phyloP scores from a whole-genome alignment of 768 basidiomycete genomes.

The Hygrophorus russula region DNA sequence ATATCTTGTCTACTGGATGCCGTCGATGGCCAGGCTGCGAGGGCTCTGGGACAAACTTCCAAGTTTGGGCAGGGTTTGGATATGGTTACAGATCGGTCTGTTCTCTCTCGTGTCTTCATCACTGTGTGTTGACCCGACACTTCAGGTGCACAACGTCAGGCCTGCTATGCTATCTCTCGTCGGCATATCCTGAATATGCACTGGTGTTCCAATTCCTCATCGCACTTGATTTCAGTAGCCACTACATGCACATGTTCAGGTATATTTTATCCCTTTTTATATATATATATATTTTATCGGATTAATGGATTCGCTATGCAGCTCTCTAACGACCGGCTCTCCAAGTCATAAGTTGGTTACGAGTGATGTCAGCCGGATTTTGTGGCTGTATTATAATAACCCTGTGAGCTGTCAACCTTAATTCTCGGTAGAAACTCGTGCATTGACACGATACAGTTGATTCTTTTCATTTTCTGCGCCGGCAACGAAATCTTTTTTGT shows the following conservation, averaged over 20 bases:
- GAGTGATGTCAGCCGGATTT: constrained; percentile 84
- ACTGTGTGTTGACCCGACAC: neutral
- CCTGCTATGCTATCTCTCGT: constrained; percentile 86
- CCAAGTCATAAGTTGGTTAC: constrained; percentile 88
- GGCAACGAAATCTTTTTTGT: constrained; percentile 96
- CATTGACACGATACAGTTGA: constrained; percentile 36
- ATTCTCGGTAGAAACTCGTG: neutral
- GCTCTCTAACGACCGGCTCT: constrained; percentile 91
- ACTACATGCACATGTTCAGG: constrained; percentile 99
- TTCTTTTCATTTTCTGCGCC: constrained; percentile 87
- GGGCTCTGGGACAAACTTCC: constrained; percentile 80
- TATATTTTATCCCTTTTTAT: constrained; percentile 17
- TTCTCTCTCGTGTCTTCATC: constrained; percentile 7
- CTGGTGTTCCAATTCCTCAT: constrained; percentile 91
- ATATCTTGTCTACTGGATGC: constrained; percentile 92
- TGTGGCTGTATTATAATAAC: constrained; percentile 92
- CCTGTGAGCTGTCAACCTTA: constrained; percentile 41
- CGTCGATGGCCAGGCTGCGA: constrained; percentile 87
- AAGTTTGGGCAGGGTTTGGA: constrained; percentile 97
- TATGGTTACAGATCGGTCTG: constrained; percentile 97
- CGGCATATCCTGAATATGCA: constrained; percentile 79
- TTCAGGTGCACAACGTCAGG: constrained; percentile 91
- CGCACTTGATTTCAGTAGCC: constrained; percentile 92
- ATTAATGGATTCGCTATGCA: constrained; percentile 17
- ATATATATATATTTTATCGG: too few relatives aligned